Conservation (phyloP, 495 filamentous ascomycete genomes). For the Aspergillus ostianus region DNA sequence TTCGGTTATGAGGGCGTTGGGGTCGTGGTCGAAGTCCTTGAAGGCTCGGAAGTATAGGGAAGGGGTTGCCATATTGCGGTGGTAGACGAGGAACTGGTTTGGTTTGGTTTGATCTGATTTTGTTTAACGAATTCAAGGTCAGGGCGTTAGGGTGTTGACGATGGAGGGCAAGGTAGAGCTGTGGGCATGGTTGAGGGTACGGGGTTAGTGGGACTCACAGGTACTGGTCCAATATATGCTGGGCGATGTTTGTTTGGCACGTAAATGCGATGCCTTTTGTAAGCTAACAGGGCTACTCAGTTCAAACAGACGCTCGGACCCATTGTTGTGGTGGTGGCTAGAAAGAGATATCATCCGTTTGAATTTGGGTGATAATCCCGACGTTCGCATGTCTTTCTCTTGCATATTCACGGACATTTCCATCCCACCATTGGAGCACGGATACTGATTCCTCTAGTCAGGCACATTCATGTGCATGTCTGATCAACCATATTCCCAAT, state of each 20-base stretch:
- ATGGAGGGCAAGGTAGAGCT: not conserved
- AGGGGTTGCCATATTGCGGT: not conserved
- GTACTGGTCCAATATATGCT: too few relatives aligned
- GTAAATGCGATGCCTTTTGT: not conserved
- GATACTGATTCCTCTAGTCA: not conserved
- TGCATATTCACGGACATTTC: too few relatives aligned
- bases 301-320: not conserved
- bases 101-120: not conserved
- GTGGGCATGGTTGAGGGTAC: not conserved
- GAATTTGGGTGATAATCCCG: too few relatives aligned
- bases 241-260: too few relatives aligned
- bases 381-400: too few relatives aligned
- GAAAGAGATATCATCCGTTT: not conserved
- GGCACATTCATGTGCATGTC: not conserved
- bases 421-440: not conserved
- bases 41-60: conserved; percentile 17
- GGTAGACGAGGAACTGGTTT: not conserved
- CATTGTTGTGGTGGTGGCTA: not conserved
- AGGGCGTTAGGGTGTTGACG: not conserved
- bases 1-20: conserved; percentile 8
- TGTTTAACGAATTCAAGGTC: not conserved
- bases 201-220: not conserved
- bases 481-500: not conserved
- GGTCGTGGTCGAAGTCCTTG: conserved; percentile 15
- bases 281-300: not conserved